Evolutionary conservation across 2,329 filamentous ascomycete genomes (phyloP), one percentile per base, ranked within the genome.

Genomic region (Paraphaeosphaeria sporulosa): DNA sequence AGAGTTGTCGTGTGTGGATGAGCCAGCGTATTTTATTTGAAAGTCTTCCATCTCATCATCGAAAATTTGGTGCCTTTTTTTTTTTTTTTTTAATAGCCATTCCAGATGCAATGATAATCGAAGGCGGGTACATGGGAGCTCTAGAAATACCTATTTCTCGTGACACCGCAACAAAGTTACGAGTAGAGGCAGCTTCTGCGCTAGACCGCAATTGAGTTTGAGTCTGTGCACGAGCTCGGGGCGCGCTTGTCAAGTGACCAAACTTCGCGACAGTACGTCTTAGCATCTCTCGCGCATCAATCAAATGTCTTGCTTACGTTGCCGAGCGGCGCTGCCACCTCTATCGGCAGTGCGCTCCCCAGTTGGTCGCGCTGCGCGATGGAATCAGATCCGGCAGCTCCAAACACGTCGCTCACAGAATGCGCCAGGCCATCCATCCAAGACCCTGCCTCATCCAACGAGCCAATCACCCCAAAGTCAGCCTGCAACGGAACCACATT

Each of bases 401-500:
- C 51, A 43, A 21, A 54, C 51, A 23, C 51, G 38, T 54, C 38
- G 23, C 51, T 30, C 36, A 10, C 34, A 53, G 9, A 42, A 43
- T 10, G 13, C 9, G 34, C 13, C 36, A 23, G 38, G 17, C 7
- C 51, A 54, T 15, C 25, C 49, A 42, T 27, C 49, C 7, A 40
- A 34, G 21, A 42, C 49, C 23, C 21, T 42, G 49, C 49, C 49
- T 30, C 49, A 40, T 21, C 49, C 13, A 23, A 4, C 32, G 3
- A 38, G 32, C 21, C 8, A 9, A 42, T 15, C 51, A 32, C 25
- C 38, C 9, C 38, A 9, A 43, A 30, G 12, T n/a, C 48, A 51
- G 13, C n/a, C 30, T 49, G 57, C 5, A 59, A 36, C 23, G n/a
- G 52, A 42, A 56, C 44, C 30, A 19, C 60, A 55, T 30, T 25